These are phyloP conservation scores for Rhizophora apiculata DNA, from an alignment of 345 rosid genomes.

Conservation along the genomic window DNA sequence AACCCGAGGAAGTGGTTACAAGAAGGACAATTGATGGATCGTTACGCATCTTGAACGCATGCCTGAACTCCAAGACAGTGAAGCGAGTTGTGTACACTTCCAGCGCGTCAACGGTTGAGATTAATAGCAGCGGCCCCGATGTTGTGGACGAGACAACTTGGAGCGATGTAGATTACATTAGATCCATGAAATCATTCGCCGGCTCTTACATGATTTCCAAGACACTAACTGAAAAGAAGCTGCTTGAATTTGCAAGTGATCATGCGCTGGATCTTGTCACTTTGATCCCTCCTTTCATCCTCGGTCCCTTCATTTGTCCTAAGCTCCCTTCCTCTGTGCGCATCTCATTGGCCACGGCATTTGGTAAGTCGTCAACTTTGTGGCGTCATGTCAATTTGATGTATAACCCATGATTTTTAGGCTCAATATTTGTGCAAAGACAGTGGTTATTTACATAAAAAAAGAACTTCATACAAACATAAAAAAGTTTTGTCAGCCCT, in stretches of 20 bases:
- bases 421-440: too few species aligned
- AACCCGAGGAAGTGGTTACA: slow-evolving; percentile 43
- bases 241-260: slow-evolving; percentile 27
- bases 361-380: slow-evolving; percentile 13
- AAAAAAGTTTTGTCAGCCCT: too few species aligned
- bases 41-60: slow-evolving; percentile 48
- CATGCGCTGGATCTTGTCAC: slow-evolving; percentile 38
- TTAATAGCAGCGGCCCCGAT: neutral
- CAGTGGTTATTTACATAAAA: too few species aligned
- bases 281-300: slow-evolving; percentile 22
- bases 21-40: slow-evolving; percentile 48
- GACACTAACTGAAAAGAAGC: slow-evolving; percentile 31
- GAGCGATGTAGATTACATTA: slow-evolving; percentile 25
- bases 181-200: neutral
- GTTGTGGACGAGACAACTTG: slow-evolving; percentile 34
- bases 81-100: slow-evolving; percentile 65
- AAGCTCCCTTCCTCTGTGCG: slow-evolving; percentile 24
- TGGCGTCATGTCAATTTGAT: too few species aligned
- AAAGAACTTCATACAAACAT: too few species aligned
- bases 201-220: slow-evolving; percentile 27
- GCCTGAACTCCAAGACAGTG: slow-evolving; percentile 48
- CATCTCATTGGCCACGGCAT: slow-evolving; percentile 17
- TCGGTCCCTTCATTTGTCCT: slow-evolving; percentile 43
- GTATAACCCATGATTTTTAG: too few species aligned
- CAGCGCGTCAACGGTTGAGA: slow-evolving; percentile 21